Conservation (phyloP, 2,329 filamentous ascomycete species). For the Pseudogymnoascus sp. region DNA sequence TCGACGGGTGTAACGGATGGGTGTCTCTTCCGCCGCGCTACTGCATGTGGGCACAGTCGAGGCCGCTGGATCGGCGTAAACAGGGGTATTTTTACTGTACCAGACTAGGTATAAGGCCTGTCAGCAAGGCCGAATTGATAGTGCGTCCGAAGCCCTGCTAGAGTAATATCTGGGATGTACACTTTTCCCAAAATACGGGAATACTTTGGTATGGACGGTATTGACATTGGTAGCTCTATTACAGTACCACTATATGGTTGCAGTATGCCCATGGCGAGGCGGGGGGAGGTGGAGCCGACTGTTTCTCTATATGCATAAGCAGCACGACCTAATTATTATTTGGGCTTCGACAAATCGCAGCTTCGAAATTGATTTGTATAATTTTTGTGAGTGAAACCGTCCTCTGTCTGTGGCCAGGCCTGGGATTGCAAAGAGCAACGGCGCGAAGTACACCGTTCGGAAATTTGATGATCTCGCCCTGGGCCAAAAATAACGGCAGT, state of each 20-base stretch:
- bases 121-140: conserved; percentile 7
- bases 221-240: no score
- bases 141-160: conserved; percentile 4
- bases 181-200: background rate
- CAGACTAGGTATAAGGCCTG: background rate
- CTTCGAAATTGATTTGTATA: background rate
- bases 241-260: background rate
- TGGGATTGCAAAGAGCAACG: background rate
- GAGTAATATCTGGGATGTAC: background rate
- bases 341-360: background rate
- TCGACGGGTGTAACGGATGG: conserved; percentile 4
- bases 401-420: background rate
- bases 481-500: background rate
- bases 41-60: conserved; percentile 7
- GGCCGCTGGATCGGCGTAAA: background rate
- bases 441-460: background rate
- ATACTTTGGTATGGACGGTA: background rate
- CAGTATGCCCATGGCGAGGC: background rate
- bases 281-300: background rate
- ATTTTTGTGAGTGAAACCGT: background rate
- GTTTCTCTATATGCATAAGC: background rate
- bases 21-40: conserved; percentile 2
- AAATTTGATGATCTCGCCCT: conserved; percentile 5
- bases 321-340: background rate
- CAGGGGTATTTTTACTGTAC: background rate